A percentile compares a stretch with the other conserved stretches of the same genome.
Conservation (phyloP, 352 stramenopile genomes). For the Phytopythium aichiense region DNA sequence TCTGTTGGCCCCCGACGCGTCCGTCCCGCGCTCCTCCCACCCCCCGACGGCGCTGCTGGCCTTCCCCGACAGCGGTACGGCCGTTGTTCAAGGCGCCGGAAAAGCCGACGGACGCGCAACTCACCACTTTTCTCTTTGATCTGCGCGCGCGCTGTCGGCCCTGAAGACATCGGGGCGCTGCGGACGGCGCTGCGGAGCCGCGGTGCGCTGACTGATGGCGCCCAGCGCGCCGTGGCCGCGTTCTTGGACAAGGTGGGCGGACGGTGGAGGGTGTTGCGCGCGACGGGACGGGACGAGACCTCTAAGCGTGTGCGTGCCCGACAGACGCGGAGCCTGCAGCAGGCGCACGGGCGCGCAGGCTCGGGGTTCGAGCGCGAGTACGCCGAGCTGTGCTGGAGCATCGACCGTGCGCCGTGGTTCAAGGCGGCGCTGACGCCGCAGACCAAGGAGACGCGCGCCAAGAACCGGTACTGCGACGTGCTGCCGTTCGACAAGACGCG, state of each 20-base stretch:
- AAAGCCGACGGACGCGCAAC: not conserved
- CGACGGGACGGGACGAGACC: not conserved
- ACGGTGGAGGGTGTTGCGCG: not conserved
- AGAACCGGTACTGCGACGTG: constrained; percentile 80
- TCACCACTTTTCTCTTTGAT: not conserved
- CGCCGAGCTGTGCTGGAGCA: constrained; percentile 48
- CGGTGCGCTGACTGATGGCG: not conserved
- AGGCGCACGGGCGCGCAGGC: constrained; percentile 14
- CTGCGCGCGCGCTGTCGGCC: not conserved
- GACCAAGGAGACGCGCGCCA: constrained; percentile 58
- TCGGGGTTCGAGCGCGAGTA: constrained; percentile 68
- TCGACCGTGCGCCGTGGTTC: constrained; percentile 56
- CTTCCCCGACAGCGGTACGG: not conserved
- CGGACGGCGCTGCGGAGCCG: constrained; percentile 9
- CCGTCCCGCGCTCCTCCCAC: not conserved
- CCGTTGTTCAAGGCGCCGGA: not conserved
- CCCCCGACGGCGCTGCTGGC: not conserved
- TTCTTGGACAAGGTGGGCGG: constrained; percentile 17
- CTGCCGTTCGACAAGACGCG: constrained; percentile 70
- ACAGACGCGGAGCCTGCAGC: constrained; percentile 30
- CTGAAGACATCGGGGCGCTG: constrained; percentile 9
- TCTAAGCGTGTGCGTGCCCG: not conserved
- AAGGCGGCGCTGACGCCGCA: constrained; percentile 48
- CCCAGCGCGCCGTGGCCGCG: constrained; percentile 10
- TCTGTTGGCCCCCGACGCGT: not conserved